phyloP scores from a whole-genome alignment of 768 basidiomycete species.

The Daedalea quercina region DNA sequence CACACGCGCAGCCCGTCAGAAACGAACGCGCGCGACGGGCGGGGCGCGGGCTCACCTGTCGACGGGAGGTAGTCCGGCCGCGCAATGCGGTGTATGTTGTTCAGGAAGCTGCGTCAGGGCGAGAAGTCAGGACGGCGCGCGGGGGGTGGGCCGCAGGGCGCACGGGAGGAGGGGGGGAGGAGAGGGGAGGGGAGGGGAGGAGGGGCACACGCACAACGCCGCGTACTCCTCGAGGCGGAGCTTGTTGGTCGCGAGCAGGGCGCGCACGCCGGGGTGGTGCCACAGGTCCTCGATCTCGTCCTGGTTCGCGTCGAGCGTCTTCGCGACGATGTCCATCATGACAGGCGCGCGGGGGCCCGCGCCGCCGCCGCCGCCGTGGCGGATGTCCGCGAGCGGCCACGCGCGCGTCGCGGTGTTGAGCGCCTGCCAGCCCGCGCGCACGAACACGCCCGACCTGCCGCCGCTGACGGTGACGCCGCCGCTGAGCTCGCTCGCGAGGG shows the following conservation, averaged over 20 bases:
- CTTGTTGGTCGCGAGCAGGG: constrained; percentile 48
- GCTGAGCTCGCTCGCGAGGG: constrained; percentile 61
- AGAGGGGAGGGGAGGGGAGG: too few species aligned
- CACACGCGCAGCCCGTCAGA: too few species aligned
- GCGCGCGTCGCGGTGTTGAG: constrained; percentile 42
- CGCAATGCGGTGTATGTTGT: constrained; percentile 56
- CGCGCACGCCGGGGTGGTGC: constrained; percentile 59
- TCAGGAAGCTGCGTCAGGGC: constrained; percentile 49
- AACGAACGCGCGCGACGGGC: too few species aligned
- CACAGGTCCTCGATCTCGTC: constrained; percentile 59
- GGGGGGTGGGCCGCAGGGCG: too few species aligned
- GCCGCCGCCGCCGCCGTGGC: constrained; percentile 23
- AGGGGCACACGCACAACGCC: constrained; percentile 47
- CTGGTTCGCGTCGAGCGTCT: constrained; percentile 41
- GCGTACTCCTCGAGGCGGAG: constrained; percentile 72
- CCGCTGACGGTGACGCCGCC: constrained; percentile 56
- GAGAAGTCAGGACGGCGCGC: neutral
- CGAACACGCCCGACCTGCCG: constrained; percentile 56
- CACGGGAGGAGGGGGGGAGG: too few species aligned
- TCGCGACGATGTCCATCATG: constrained; percentile 47
- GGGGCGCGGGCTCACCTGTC: constrained; percentile 60
- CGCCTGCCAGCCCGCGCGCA: constrained; percentile 69
- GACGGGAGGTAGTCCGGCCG: constrained; percentile 66
- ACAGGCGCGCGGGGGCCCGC: constrained; percentile 27
- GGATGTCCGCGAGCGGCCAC: constrained; percentile 29